Conservation (phyloP, 345 rosid genomes). For the Hibiscus trionum region DNA sequence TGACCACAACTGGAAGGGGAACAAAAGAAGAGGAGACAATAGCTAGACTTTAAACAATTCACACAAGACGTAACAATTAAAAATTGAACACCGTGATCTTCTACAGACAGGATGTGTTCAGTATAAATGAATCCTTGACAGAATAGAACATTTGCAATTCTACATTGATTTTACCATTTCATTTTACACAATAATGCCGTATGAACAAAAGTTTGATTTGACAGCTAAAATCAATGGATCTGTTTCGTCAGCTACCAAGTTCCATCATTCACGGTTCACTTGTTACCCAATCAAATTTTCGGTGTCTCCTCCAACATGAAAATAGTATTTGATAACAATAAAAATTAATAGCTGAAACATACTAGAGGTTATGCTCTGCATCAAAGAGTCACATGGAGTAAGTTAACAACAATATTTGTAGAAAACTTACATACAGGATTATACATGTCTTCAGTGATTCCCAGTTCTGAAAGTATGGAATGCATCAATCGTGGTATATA, state of each 20-base stretch:
- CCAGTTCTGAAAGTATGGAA: conserved; percentile 58
- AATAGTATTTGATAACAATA: neutral
- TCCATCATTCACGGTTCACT: neutral
- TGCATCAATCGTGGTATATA: conserved; percentile 59
- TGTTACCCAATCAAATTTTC: neutral
- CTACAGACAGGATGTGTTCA: neutral
- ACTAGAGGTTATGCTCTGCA: neutral
- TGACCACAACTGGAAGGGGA: neutral
- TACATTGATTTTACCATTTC: neutral
- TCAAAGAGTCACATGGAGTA: neutral
- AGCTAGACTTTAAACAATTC: neutral
- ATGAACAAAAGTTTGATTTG: neutral
- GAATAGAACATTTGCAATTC: neutral
- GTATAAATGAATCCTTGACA: neutral
- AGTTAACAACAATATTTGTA: conserved; percentile 1
- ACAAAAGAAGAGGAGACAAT: neutral
- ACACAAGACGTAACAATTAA: neutral
- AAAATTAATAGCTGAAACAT: neutral
- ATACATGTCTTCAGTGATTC: conserved; percentile 87
- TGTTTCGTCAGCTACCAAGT: neutral
- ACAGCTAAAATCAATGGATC: neutral
- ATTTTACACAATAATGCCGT: neutral
- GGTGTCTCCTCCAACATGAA: conserved; percentile 1
- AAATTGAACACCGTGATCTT: neutral
- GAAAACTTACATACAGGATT: conserved; percentile 90